Evolutionary conservation across 208 protist genomes (phyloP), one percentile per base, ranked within the genome.

Genomic region (Phytomonas francai): DNA sequence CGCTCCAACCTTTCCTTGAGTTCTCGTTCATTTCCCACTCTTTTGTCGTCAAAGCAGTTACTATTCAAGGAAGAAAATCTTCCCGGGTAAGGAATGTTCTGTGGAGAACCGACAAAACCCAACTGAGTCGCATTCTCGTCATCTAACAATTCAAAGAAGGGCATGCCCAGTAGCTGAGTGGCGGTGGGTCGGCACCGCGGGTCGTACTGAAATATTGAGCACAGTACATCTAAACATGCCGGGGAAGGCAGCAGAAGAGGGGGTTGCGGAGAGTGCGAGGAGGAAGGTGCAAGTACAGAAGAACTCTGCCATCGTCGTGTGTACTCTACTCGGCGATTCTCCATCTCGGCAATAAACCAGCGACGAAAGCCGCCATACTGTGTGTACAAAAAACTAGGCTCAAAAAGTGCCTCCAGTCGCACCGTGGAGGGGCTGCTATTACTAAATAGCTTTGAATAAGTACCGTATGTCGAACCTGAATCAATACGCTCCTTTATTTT

Each of bases 211-310:
- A 95, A 83, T 51, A 88, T 85, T 3, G 83, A 79, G 3, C 58
- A 70, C n/a, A 95, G 73, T 27, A 93, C 87, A 65, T 93, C 87
- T 29, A 90, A 65, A 63, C 84, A 92, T 7, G 80, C 81, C 59
- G 65, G 63, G 12, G 84, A 81, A 14, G 86, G 88, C 14, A 81
- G 59, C 34, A 79, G 71, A 8, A 79, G 67, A n/a, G 71, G 68
- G 1, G 80, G 74, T 60, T 69, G 75, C 19, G 76, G 76, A 39
- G 32, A 42, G 8, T 16, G 16, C 25, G 27, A 34, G 28, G 19
- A 31, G 19, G 33, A 29, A 6, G 51, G 4, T 34, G n/a, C 16
- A 16, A 58, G 22, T 1, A 36, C 33, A 30, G 57, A 29, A 29
- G 57, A 22, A 49, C 16, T 49, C 39, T 49, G 39, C 39, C 39